Evolutionary conservation across 495 filamentous ascomycete species (phyloP).

Genomic region (Penicillium arizonense): DNA sequence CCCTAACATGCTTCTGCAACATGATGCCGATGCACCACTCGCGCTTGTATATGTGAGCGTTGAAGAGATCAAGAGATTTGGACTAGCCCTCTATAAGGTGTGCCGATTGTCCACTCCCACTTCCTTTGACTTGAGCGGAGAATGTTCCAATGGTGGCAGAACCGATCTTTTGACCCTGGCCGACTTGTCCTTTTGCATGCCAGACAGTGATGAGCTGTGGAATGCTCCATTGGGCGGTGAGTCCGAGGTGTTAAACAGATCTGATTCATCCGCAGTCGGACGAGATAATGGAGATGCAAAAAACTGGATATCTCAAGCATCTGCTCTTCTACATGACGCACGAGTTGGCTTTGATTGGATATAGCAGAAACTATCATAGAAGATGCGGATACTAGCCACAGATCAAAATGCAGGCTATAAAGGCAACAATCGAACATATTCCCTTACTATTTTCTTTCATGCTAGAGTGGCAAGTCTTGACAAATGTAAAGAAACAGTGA

Average conservation of each 20-base stretch:
- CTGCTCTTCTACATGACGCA: slow-evolving; percentile 3
- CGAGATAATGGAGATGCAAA: slow-evolving; percentile 9
- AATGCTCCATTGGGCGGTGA: slow-evolving; percentile 2
- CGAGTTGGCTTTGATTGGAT: slow-evolving; percentile 14
- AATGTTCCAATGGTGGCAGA: not conserved
- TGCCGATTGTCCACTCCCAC: slow-evolving; percentile 7
- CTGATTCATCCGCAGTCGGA: not conserved
- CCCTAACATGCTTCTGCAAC: no score
- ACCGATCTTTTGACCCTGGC: slow-evolving; percentile 7
- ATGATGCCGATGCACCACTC: no score
- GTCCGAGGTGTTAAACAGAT: not conserved
- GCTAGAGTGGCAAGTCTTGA: no score
- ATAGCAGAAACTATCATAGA: not conserved
- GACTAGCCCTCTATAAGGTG: slow-evolving; percentile 21
- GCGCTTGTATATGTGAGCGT: no score
- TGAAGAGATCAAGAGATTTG: no score
- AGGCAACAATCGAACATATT: no score
- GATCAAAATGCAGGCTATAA: no score
- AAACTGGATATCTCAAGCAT: slow-evolving; percentile 10
- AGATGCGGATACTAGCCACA: not conserved
- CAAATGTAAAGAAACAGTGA: no score
- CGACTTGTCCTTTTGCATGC: slow-evolving; percentile 16
- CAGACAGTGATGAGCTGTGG: slow-evolving; percentile 21
- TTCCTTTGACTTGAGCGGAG: not conserved
- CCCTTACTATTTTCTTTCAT: no score